Conservation (phyloP, 164 flowering plant species). For the Litsea cubeba region DNA sequence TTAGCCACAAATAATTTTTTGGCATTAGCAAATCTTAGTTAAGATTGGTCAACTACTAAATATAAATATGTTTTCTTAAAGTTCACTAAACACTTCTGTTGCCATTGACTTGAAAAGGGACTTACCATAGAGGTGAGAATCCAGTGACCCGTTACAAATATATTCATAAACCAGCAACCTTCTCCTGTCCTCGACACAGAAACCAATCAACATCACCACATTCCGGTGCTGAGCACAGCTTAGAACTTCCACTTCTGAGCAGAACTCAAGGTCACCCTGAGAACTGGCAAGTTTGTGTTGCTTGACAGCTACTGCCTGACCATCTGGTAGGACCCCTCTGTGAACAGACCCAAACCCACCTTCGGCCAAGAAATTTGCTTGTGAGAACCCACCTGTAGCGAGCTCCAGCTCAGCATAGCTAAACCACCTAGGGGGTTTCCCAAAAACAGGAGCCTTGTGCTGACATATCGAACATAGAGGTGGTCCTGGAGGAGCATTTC, state of each 20-base stretch:
- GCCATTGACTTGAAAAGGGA: not conserved
- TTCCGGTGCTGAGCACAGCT: constrained; percentile 97
- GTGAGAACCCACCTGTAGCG: constrained; percentile 82
- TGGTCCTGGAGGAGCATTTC: constrained; percentile 56
- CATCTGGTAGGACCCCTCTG: constrained; percentile 69
- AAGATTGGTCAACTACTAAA: too few species aligned
- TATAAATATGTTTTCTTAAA: not conserved
- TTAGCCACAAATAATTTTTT: too few species aligned
- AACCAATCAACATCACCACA: constrained; percentile 93
- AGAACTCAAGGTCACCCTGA: constrained; percentile 87
- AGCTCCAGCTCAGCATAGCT: constrained; percentile 67
- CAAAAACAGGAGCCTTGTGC: constrained; percentile 80
- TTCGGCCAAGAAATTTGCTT: constrained; percentile 81
- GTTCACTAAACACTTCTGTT: not conserved
- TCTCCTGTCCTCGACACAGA: constrained; percentile 72
- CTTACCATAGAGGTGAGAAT: constrained; percentile 86
- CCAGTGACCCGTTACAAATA: constrained; percentile 90
- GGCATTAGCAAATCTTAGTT: not conserved
- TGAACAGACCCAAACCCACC: constrained; percentile 98
- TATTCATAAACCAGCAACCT: constrained; percentile 88
- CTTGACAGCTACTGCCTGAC: constrained; percentile 85
- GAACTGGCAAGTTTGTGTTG: constrained; percentile 87
- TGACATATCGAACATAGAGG: constrained; percentile 90
- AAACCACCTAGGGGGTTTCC: constrained; percentile 84
- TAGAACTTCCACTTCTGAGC: constrained; percentile 88